A percentile compares a stretch with the other conserved stretches of the same genome.
Evolutionary conservation across 2,329 filamentous ascomycete genomes (phyloP).

Genomic region (Fusarium veterinarium): DNA sequence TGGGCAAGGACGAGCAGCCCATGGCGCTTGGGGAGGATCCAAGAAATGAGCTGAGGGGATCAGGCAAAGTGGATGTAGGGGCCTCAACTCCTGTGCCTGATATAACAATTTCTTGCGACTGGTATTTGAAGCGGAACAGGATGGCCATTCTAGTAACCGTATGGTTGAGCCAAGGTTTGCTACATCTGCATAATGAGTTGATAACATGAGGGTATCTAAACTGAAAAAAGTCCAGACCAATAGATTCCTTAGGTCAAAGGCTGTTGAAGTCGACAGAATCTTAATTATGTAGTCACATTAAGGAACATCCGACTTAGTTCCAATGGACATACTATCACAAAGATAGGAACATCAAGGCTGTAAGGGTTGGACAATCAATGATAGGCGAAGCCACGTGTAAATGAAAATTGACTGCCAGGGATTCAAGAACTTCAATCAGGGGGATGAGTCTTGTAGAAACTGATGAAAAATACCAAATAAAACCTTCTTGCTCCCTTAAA

Average conservation of each 20-base stretch:
- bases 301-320: not conserved
- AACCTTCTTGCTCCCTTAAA: not conserved
- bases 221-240: not conserved
- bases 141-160: not conserved
- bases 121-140: not conserved
- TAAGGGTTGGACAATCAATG: not conserved
- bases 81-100: not conserved
- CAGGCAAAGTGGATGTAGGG: not conserved
- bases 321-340: not conserved
- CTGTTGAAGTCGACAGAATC: not conserved
- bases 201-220: not conserved
- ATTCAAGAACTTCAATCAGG: not conserved
- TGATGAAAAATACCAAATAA: not conserved
- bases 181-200: not conserved
- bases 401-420: not conserved
- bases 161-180: not conserved
- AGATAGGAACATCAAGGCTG: not conserved
- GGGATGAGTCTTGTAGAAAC: not conserved
- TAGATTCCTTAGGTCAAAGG: not conserved
- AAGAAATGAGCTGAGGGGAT: not conserved
- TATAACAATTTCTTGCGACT: not conserved
- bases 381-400: slow-evolving; percentile 13
- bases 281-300: not conserved
- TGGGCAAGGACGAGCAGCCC: not conserved
- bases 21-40: not conserved